Evolutionary conservation across 306 rosid genomes (phyloP), one percentile per base, ranked within the genome.

Genomic region (Styphnolobium japonicum): DNA sequence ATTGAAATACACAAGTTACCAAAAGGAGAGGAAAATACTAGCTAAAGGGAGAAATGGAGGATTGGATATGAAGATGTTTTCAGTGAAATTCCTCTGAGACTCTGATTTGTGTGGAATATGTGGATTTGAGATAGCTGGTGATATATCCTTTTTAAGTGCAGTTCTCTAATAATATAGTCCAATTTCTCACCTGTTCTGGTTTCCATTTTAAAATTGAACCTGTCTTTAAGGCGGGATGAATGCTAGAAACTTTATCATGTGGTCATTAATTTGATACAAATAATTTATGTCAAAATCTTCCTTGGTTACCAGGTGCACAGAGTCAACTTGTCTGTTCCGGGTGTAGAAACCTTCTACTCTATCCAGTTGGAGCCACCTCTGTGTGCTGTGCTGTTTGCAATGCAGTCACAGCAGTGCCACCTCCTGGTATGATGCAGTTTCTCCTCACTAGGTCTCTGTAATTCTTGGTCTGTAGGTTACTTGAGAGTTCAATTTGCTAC

Each of bases 291-390:
- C 15, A 70, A 78, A 67, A 70, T 40, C 79, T 79, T 40, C 37
- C 25, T 67, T 75, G 87, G 29, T 14, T 68, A 75, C 29, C 81
- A 93, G 98, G 91, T 76, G 84, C 85, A 72, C 99, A 90, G 88
- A 90, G 99, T 88, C 99, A 96, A 86, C 96, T 96, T 34, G 99
- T 96, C 18, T 96, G 99, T 83, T 93, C 98, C 36, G 99, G 99
- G 58, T 96, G 99, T 77, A 86, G 94, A 79, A 96, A 96, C 87
- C 98, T 96, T 77, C 82, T 96, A 29, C 74, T 91, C 23, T 96
- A 86, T 85, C 99, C 99, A 8, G 98, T 81, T 48, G 99, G 99
- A 86, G 99, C 99, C 42, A 90, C 90, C 73, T 93, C 98, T 8
- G 97, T 96, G 15, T 96, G 98, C 87, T 96, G 99, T 83, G 99